Percentiles rank a stretch among this genome's conserved stretches.
phyloP scores from a whole-genome alignment of 2,329 filamentous ascomycete genomes.

The Aspergillus uvarum region DNA sequence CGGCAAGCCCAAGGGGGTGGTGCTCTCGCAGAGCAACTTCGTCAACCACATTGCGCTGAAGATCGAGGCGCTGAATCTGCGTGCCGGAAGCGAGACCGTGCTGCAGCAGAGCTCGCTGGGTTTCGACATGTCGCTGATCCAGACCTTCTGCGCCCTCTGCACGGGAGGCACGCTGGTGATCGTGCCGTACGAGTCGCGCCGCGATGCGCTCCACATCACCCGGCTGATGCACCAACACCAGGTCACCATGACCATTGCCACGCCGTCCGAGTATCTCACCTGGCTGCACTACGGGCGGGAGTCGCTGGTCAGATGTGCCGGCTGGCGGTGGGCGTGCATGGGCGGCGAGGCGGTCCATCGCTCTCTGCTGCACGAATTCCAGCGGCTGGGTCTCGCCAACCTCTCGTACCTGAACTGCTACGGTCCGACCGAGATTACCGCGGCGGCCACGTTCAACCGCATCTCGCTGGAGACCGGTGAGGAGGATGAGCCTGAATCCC shows the following conservation, averaged over 20 bases:
- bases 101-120: conserved; percentile 27
- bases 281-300: conserved; percentile 17
- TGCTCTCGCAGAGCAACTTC: neutral
- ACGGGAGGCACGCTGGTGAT: conserved; percentile 22
- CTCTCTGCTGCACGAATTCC: neutral
- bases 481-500: neutral
- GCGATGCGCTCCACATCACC: conserved; percentile 21
- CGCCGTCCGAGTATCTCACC: conserved; percentile 20
- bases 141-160: conserved; percentile 21
- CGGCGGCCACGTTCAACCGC: neutral
- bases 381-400: neutral
- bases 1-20: neutral
- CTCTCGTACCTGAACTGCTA: conserved; percentile 6
- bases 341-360: conserved; percentile 1
- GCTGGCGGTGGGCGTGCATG: neutral
- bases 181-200: conserved; percentile 10
- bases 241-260: conserved; percentile 22
- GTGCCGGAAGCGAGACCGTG: neutral
- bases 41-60: neutral
- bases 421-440: neutral
- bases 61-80: too few relatives aligned
- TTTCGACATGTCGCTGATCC: conserved; percentile 25
- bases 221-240: conserved; percentile 17
- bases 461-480: neutral
- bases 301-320: conserved; percentile 1